Evolutionary conservation across 345 rosid species (phyloP).

Genomic region (Draba incana): DNA sequence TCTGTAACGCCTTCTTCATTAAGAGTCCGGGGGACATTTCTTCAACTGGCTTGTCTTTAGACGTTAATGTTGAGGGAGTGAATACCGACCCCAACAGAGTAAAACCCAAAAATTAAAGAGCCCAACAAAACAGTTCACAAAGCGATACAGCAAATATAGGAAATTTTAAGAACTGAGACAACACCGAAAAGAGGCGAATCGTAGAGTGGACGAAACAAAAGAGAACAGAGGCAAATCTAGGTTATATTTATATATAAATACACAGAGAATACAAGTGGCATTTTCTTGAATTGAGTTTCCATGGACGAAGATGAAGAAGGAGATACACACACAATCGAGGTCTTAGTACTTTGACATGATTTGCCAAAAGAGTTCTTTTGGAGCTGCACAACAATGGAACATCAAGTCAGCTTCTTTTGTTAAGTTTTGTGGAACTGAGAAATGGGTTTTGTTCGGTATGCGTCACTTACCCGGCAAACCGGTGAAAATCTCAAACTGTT

Average conservation of each 20-base stretch:
- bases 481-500: constrained; percentile 80
- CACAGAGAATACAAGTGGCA: constrained; percentile 4
- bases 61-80: too few relatives aligned
- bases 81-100: too few relatives aligned
- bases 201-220: neutral
- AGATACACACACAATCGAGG: neutral
- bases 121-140: neutral
- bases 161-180: neutral
- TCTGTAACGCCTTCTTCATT: too few relatives aligned
- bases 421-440: constrained; percentile 4
- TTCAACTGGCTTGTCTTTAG: too few relatives aligned
- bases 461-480: constrained; percentile 67
- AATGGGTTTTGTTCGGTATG: neutral
- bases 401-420: constrained; percentile 18
- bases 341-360: constrained; percentile 63
- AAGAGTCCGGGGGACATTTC: too few relatives aligned
- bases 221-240: neutral
- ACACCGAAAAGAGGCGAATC: neutral
- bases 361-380: constrained; percentile 70
- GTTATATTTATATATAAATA: constrained; percentile 8
- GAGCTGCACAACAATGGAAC: constrained; percentile 55
- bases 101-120: neutral
- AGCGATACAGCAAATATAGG: neutral
- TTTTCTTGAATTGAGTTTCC: constrained; percentile 21
- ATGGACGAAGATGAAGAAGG: constrained; percentile 22